A percentile compares a stretch with the other conserved stretches of the same genome.
Evolutionary conservation across 2,329 filamentous ascomycete genomes (phyloP).

Genomic region (Aspergillus brasiliensis): DNA sequence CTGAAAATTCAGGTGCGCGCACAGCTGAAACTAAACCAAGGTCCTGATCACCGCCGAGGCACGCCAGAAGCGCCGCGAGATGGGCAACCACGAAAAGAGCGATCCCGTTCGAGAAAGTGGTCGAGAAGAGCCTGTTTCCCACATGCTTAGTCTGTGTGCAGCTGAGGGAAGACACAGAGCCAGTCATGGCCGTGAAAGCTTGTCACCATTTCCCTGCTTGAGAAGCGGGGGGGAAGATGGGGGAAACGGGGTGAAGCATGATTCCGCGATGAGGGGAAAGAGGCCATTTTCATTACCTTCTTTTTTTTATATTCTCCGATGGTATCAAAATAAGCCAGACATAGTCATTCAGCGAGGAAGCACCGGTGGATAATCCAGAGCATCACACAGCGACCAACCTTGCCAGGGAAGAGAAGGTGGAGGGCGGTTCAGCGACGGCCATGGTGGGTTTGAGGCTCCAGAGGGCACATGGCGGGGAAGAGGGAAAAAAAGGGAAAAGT

Average conservation of each 20-base stretch:
- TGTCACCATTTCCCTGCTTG: conserved; percentile 4
- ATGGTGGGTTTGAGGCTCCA: conserved; percentile 12
- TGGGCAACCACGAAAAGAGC: conserved; percentile 10
- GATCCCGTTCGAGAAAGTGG: conserved; percentile 21
- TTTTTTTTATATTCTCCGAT: neutral
- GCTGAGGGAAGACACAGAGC: conserved; percentile 15
- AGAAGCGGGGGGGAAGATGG: neutral
- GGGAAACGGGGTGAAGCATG: neutral
- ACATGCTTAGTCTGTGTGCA: conserved; percentile 24
- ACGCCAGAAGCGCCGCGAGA: conserved; percentile 6
- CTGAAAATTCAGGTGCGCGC: neutral
- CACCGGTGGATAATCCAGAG: neutral
- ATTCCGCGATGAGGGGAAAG: neutral
- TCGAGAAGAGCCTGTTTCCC: conserved; percentile 22
- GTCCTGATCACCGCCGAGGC: neutral
- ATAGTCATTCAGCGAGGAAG: neutral
- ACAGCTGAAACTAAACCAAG: neutral
- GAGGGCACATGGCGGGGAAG: conserved; percentile 7
- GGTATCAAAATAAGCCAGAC: neutral
- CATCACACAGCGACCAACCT: neutral
- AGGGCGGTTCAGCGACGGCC: conserved; percentile 13
- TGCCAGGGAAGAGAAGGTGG: neutral
- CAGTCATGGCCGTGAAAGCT: conserved; percentile 13
- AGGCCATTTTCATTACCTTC: conserved; percentile 16
- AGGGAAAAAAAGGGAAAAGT: neutral